phyloP scores from a whole-genome alignment of 2,329 filamentous ascomycete species.

The Apiospora arundinis region DNA sequence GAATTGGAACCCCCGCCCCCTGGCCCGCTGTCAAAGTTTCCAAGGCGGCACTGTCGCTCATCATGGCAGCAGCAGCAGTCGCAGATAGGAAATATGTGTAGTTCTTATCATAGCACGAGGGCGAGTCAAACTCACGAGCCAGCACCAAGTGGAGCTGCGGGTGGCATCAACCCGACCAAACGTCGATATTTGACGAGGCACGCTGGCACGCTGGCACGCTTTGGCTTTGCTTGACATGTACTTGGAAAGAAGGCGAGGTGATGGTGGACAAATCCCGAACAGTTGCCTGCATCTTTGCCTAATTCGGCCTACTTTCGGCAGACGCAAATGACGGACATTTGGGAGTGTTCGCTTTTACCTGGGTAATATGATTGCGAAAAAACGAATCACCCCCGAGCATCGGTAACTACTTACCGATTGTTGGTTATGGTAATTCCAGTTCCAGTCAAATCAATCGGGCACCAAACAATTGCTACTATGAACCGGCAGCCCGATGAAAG shows the following conservation, averaged over 20 bases:
- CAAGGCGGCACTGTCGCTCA: background rate
- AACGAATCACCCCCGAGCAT: background rate
- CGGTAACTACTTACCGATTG: background rate
- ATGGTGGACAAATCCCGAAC: background rate
- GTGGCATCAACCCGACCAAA: background rate
- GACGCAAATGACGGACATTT: background rate
- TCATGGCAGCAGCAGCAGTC: background rate
- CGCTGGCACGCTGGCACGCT: too few relatives aligned
- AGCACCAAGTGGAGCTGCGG: background rate
- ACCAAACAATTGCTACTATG: background rate
- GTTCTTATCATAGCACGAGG: background rate
- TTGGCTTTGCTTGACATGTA: background rate
- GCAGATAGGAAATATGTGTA: background rate
- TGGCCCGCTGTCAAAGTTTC: conserved; percentile 8
- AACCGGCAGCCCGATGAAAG: background rate
- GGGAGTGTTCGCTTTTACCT: background rate
- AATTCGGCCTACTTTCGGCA: conserved; percentile 13
- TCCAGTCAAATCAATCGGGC: conserved; percentile 3
- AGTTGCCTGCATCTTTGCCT: conserved; percentile 6
- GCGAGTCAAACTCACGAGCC: background rate
- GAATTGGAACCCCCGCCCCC: background rate
- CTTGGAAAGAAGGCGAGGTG: background rate
- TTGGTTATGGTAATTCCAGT: conserved; percentile 8
- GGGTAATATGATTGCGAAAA: background rate
- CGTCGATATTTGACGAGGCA: background rate